phyloP scores from a whole-genome alignment of 2,329 filamentous ascomycete genomes.

The Remersonia thermophila region DNA sequence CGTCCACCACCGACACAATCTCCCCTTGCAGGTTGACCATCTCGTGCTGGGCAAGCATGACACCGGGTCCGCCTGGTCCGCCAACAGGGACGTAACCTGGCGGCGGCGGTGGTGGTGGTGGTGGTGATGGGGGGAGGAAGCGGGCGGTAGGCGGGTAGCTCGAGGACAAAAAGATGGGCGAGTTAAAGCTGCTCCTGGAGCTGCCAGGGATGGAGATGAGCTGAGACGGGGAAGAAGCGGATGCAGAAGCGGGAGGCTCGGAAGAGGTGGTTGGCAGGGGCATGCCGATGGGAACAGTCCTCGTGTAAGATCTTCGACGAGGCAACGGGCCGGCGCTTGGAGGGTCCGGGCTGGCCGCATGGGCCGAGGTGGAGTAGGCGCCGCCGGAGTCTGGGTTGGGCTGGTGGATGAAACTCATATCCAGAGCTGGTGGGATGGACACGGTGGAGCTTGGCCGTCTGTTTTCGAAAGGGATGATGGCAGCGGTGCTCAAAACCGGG shows the following conservation, averaged over 20 bases:
- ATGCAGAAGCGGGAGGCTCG: neutral
- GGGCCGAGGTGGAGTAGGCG: constrained; percentile 20
- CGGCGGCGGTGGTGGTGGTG: constrained; percentile 29
- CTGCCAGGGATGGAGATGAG: constrained; percentile 6
- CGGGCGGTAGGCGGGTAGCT: constrained; percentile 39
- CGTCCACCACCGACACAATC: constrained; percentile 36
- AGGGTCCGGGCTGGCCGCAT: constrained; percentile 15
- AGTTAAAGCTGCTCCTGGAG: constrained; percentile 5
- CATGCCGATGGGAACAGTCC: constrained; percentile 15
- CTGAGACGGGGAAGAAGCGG: constrained; percentile 7
- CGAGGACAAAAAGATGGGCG: constrained; percentile 28
- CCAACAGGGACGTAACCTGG: constrained; percentile 19
- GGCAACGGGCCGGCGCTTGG: constrained; percentile 6
- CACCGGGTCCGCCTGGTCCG: constrained; percentile 14
- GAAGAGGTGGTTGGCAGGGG: constrained; percentile 8
- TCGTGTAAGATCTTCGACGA: constrained; percentile 15
- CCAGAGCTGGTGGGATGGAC: constrained; percentile 24
- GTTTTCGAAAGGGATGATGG: constrained; percentile 34
- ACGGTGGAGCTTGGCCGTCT: constrained; percentile 23
- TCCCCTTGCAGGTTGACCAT: constrained; percentile 35
- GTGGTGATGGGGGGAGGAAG: constrained; percentile 36
- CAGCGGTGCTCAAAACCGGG: constrained; percentile 33
- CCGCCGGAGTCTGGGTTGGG: constrained; percentile 35
- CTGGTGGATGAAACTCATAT: constrained; percentile 33
- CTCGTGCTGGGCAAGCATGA: constrained; percentile 19